A percentile compares a stretch with the other conserved stretches of the same genome.
phyloP scores from a whole-genome alignment of 768 basidiomycete species.

The Termitomyces sp. region DNA sequence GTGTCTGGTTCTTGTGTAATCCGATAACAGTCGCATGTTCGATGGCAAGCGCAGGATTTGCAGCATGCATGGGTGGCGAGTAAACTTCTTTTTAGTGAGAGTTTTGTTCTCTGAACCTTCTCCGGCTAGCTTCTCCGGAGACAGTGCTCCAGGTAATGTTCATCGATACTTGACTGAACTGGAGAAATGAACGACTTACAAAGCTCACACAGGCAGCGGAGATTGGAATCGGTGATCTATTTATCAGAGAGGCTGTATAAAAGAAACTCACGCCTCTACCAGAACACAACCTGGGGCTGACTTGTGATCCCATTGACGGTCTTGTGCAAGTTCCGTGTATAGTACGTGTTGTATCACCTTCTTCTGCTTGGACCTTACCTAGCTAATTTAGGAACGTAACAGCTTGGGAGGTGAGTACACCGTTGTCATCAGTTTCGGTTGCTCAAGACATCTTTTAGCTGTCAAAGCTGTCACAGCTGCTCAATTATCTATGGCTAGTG shows the following conservation, averaged over 20 bases:
- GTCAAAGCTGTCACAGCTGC: conserved; percentile 93
- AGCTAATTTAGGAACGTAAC: conserved; percentile 66
- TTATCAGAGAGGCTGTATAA: neutral
- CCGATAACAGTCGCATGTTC: conserved; percentile 71
- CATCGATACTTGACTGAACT: neutral
- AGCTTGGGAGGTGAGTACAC: conserved; percentile 64
- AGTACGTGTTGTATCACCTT: conserved; percentile 37
- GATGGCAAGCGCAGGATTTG: conserved; percentile 93
- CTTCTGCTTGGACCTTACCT: neutral
- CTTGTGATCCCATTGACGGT: conserved; percentile 92
- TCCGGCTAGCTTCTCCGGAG: conserved; percentile 61
- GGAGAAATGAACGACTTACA: neutral
- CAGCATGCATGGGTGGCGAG: conserved; percentile 87
- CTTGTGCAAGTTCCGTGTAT: conserved; percentile 96
- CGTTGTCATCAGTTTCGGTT: neutral
- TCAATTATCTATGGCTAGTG: conserved; percentile 89
- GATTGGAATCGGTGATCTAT: conserved; percentile 70
- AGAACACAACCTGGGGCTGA: conserved; percentile 86
- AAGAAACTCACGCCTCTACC: neutral
- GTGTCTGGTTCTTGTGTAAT: neutral
- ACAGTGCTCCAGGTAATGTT: conserved; percentile 66
- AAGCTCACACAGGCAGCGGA: conserved; percentile 60
- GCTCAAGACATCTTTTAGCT: conserved; percentile 34
- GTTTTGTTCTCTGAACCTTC: neutral
- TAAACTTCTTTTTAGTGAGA: neutral